Base-by-base conservation (phyloP, 495 filamentous ascomycete genomes). In the Podospora comata region DNA sequence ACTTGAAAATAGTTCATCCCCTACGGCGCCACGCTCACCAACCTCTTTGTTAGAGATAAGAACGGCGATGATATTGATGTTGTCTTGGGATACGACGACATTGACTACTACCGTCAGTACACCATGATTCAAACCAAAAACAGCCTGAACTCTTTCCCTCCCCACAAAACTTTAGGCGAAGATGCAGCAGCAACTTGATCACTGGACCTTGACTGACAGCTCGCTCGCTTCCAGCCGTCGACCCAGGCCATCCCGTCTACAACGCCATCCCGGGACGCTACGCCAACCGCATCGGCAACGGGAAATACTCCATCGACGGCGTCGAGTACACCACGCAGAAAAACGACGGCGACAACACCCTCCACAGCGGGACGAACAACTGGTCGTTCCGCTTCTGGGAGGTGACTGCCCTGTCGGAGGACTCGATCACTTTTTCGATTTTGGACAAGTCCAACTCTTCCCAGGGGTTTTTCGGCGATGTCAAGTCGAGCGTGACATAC, bases 351-450 rank as follows among this genome's bases (percentile, higher is more conserved):
- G 73, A 71, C 61, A 87, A 88, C 72, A 88, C 86, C 59, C 80
- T 88, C 48, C 86, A 88, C 77, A 85, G 84, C 65, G 86, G 86
- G 9, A 80, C 80, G 28, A 86, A 88, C 74, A 87, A 87, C 68
- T 88, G 86, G 86, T 85, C 83, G 26, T 86, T 76, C 70, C 79
- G 84, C 27, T 73, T 75, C 27, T 86, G 82, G 77, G 83, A 85
- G 62, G 83, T 85, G 61, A 81, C 77, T 48, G 87, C 87, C 4
- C 79, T 88, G 16, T 76, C 83, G 77, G 53, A 81, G 78, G 80
- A 87, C 78, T 90, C 88, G 16, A 90, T 96, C 77, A 95, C 92
- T 44, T 96, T 96, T 79, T 85, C 85, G 57, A 82, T 96, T 69
- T 77, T 86, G 19, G 92, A 96, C 75, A 77, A 78, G 55, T 79